Evolutionary conservation across 2,329 filamentous ascomycete genomes (phyloP).

Genomic region (Penicillium sp.): DNA sequence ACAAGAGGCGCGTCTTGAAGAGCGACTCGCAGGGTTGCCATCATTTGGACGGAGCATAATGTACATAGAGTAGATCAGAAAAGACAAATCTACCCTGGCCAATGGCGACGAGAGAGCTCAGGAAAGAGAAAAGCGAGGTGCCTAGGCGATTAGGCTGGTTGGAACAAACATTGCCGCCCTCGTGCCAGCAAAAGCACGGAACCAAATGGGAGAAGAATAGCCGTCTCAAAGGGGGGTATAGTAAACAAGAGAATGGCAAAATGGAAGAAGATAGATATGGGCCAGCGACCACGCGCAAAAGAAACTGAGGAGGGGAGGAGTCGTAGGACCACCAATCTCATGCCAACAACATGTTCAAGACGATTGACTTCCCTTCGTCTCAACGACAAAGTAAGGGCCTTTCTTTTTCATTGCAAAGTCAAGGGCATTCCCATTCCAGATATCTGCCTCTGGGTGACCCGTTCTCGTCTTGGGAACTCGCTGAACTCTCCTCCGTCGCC

Average conservation of each 20-base stretch:
- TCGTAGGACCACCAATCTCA: neutral
- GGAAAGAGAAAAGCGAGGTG: too few species aligned
- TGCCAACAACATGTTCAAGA: neutral
- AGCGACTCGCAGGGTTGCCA: neutral
- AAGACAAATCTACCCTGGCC: neutral
- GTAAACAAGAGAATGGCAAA: neutral
- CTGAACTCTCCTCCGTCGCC: constrained; percentile 44
- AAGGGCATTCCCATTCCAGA: constrained; percentile 66
- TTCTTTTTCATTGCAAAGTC: constrained; percentile 58
- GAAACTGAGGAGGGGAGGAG: too few species aligned
- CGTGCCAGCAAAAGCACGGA: neutral
- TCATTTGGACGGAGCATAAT: neutral
- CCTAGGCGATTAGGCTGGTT: too few species aligned
- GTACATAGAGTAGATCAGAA: too few species aligned
- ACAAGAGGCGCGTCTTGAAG: neutral
- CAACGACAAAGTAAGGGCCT: constrained; percentile 72
- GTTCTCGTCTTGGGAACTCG: constrained; percentile 28
- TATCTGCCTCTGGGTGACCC: constrained; percentile 39
- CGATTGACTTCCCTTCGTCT: constrained; percentile 31
- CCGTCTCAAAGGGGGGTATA: constrained; percentile 1
- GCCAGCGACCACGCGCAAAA: too few species aligned
- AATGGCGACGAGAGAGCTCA: too few species aligned
- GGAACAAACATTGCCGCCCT: too few species aligned
- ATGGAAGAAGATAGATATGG: neutral
- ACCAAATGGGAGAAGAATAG: neutral